These are phyloP conservation scores for Suillus bovinus DNA, from an alignment of 768 basidiomycete species.

Conservation along the genomic window DNA sequence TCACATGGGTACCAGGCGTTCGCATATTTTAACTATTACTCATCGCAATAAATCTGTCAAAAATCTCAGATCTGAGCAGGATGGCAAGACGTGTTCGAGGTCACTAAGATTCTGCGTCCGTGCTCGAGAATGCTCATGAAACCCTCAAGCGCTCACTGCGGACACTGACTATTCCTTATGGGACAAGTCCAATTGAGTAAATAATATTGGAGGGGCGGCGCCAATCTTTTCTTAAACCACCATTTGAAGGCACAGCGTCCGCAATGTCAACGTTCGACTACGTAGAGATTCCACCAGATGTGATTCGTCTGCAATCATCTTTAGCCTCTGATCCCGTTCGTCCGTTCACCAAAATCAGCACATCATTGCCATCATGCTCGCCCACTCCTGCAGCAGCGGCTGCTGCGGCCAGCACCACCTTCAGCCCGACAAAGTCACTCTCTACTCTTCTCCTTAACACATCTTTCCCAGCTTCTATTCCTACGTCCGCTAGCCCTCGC, in stretches of 20 bases:
- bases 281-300: constrained; percentile 42
- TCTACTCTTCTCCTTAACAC: constrained; percentile 31
- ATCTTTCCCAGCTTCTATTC: constrained; percentile 23
- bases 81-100: no score
- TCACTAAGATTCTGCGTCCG: no score
- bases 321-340: constrained; percentile 22
- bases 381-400: constrained; percentile 20
- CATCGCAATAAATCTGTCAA: no score
- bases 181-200: not conserved
- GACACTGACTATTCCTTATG: no score
- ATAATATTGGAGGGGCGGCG: not conserved
- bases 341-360: constrained; percentile 42
- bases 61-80: no score
- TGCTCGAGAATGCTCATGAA: no score
- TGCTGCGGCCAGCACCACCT: constrained; percentile 23
- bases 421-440: constrained; percentile 32
- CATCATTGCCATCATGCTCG: constrained; percentile 39
- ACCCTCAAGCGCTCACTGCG: no score
- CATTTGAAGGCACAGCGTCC: not conserved
- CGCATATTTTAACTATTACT: not conserved
- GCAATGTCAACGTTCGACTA: constrained; percentile 39
- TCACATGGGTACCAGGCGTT: not conserved
- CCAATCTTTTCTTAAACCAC: not conserved
- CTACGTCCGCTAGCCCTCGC: constrained; percentile 19
- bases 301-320: constrained; percentile 32